These are phyloP conservation scores for Achaetomium macrosporum DNA, from an alignment of 2,329 filamentous ascomycete genomes.

Conservation along the genomic window DNA sequence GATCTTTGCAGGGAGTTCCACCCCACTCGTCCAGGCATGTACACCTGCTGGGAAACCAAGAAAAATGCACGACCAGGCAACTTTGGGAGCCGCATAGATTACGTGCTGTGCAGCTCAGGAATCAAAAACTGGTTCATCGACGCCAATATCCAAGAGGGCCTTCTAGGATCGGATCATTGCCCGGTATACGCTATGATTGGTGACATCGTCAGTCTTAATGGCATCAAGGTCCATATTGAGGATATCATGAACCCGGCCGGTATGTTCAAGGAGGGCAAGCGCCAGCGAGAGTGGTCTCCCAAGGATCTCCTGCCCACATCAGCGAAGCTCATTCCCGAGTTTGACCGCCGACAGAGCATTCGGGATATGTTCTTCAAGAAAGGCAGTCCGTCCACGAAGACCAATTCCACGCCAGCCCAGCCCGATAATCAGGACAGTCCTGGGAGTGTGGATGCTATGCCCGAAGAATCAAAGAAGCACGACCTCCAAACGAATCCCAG, in stretches of 20 bases:
- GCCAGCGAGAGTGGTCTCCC: constrained; percentile 58
- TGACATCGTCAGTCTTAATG: constrained; percentile 51
- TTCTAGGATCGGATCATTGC: constrained; percentile 95
- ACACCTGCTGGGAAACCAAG: constrained; percentile 93
- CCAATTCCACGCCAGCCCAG: constrained; percentile 12
- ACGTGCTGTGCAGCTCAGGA: constrained; percentile 73
- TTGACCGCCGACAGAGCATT: constrained; percentile 77
- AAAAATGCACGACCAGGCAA: constrained; percentile 95
- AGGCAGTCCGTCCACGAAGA: constrained; percentile 28
- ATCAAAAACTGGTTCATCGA: constrained; percentile 76
- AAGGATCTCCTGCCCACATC: constrained; percentile 69
- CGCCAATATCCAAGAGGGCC: constrained; percentile 84
- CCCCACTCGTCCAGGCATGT: constrained; percentile 79
- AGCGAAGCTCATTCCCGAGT: constrained; percentile 79
- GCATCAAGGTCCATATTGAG: constrained; percentile 46
- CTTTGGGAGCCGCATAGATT: constrained; percentile 89
- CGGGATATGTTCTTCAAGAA: constrained; percentile 83
- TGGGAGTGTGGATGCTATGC: not conserved
- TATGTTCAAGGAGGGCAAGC: constrained; percentile 62
- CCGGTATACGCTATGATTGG: constrained; percentile 77
- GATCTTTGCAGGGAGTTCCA: constrained; percentile 82
- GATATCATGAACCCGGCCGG: constrained; percentile 75
- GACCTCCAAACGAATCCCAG: not conserved
- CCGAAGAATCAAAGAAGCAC: not conserved
- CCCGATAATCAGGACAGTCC: not conserved